Conservation (phyloP, 2,329 filamentous ascomycete genomes). For the Fusarium sp. region DNA sequence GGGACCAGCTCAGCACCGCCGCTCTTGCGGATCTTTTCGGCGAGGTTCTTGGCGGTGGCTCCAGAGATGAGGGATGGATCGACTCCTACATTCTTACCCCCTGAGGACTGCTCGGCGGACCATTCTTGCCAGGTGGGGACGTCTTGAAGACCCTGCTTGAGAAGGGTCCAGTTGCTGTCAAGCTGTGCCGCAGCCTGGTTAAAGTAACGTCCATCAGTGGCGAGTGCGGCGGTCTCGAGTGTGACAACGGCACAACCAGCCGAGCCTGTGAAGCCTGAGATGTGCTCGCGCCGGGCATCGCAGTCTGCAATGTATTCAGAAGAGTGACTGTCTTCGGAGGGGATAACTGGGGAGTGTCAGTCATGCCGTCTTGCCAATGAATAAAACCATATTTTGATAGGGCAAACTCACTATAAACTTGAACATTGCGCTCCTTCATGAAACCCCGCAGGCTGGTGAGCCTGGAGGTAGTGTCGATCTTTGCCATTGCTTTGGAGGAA, state of each 20-base stretch:
- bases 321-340: conserved; percentile 96
- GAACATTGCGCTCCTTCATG: conserved; percentile 88
- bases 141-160: conserved; percentile 94
- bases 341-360: conserved; percentile 74
- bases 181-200: conserved; percentile 94
- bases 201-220: conserved; percentile 97
- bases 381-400: neutral
- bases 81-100: conserved; percentile 89
- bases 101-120: conserved; percentile 86
- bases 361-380: neutral
- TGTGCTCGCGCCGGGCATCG: conserved; percentile 90
- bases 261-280: conserved; percentile 94
- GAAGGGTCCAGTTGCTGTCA: conserved; percentile 88
- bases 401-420: conserved; percentile 84
- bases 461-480: conserved; percentile 80
- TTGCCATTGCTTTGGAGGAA: conserved; percentile 47
- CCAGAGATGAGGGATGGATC: conserved; percentile 89
- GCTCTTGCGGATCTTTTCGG: conserved; percentile 87
- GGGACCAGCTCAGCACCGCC: conserved; percentile 82
- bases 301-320: conserved; percentile 99
- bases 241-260: conserved; percentile 94
- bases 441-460: conserved; percentile 81
- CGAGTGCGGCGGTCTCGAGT: conserved; percentile 85
- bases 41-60: conserved; percentile 73
- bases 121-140: conserved; percentile 98